Base-by-base conservation (phyloP, 345 rosid species). In the Lumnitzera littorea region DNA sequence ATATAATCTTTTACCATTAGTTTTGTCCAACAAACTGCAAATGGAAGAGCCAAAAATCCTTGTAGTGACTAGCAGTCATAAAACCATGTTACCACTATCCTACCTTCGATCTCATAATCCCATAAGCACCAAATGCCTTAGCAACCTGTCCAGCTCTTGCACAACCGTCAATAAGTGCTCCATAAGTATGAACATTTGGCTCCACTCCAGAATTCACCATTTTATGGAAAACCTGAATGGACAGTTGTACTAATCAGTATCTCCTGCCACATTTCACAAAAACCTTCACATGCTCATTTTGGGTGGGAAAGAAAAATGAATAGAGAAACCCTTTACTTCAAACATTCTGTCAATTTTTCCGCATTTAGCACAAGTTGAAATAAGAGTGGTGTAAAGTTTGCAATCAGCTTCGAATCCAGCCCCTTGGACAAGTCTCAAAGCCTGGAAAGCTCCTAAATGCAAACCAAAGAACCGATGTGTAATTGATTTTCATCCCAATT, bases 91-190 rank as follows among this genome's bases (percentile, higher is more conserved):
- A 15, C 20, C 20, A 56, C 48, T 53, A 51, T 54, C 67, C 56
- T 77, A 92, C 98, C 96, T 92, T 92, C 58, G 96, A 87, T 82
- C 98, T 89, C 86, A 92, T 66, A 75, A 92, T 85, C 15, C 98
- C 98, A 70, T 92, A 92, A 57, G 98, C 96, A 75, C 98, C 98
- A 84, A 92, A 92, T 54, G 98, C 96, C 78, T 92, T 92, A 31
- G 96, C 94, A 57, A 92, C 82, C 80, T 92, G 96, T 60, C 98
- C 98, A 48, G 84, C 94, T 78, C 77, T 84, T 46, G 84, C 98
- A 80, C 98, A 92, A 51, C 98, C 98, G 87, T 87, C 98, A 62
- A 92, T 92, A 61, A 92, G 89, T 61, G 98, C 91, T 65, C 98
- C 96, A 67, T 80, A 92, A 5, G 98, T 92, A 65, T 85, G 89